Evolutionary conservation across 805 yeast genomes (phyloP).

Genomic region (Metschnikowia drakensbergensis): DNA sequence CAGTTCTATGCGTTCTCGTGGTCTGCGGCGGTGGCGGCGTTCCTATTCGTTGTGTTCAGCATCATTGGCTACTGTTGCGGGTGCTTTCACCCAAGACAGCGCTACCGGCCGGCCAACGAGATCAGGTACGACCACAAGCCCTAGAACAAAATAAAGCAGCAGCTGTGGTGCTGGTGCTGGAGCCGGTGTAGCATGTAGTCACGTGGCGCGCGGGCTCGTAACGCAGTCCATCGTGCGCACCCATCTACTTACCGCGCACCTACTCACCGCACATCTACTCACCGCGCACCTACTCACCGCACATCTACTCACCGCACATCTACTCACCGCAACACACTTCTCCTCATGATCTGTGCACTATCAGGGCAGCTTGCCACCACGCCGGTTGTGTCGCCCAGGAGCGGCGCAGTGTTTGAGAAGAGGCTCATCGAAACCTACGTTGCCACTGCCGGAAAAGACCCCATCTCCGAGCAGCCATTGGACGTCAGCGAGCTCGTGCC

Average conservation of each 20-base stretch:
- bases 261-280: no score
- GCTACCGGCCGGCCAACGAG: slow-evolving; percentile 14
- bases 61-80: slow-evolving; percentile 43
- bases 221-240: no score
- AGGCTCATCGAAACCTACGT: slow-evolving; percentile 58
- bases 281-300: no score
- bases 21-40: slow-evolving; percentile 53
- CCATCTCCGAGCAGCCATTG: slow-evolving; percentile 64
- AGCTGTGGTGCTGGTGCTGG: no score
- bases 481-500: slow-evolving; percentile 47
- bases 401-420: slow-evolving; percentile 69
- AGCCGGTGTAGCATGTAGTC: no score
- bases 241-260: no score
- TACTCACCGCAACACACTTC: neutral
- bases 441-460: slow-evolving; percentile 66
- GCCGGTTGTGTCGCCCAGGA: slow-evolving; percentile 74
- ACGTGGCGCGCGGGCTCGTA: no score
- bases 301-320: no score
- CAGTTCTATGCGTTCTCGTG: slow-evolving; percentile 59
- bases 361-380: slow-evolving; percentile 68
- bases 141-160: neutral
- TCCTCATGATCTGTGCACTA: slow-evolving; percentile 30
- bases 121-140: slow-evolving; percentile 19
- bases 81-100: slow-evolving; percentile 27
- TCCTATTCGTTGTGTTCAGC: slow-evolving; percentile 29